Base-by-base conservation (phyloP, 495 filamentous ascomycete species). In the Cercophora newfieldiana region DNA sequence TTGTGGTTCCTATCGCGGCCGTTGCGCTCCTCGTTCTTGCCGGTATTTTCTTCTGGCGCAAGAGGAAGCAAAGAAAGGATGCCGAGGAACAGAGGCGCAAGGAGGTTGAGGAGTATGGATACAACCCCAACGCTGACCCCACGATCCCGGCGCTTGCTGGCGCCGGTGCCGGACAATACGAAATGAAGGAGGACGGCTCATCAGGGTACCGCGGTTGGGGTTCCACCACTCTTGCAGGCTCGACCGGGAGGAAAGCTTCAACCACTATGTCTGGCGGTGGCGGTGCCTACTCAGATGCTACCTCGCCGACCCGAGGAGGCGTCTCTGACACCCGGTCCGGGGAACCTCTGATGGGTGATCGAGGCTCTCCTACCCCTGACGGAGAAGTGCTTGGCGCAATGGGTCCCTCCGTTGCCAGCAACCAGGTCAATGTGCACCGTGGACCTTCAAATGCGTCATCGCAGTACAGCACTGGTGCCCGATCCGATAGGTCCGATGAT, bases 401-500 rank as follows among this genome's bases (percentile, higher is more conserved):
- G 74, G 94, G 92, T 24, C 92, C 92, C 0, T 77, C 81, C 3
- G 85, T 89, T 14, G 83, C 84, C 37, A 87, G 83, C 28, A 91
- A 89, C 77, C 83, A 86, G 25, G 80, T 75, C 21, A 89, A 90
- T 69, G 90, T 98, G 30, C 91, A 91, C 67, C 90, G 95, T 44
- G 95, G 95, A 1, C 90, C 94, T 16, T 97, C 93, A 1, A 99
- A 99, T 77, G 95, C 95, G 21, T 99, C 95, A 1, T 98, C 95
- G 0, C 92, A 91, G 10, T 99, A 99, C 76, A 97, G 94, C 33
- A 88, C 88, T 14, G 90, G 85, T 12, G 88, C 89, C 50, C 85
- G 86, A 53, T 97, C 96, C 2, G 94, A 97, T 69, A 88, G 87
- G 7, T 97, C 93, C 8, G 91, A 89, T 6, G 89, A 96, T 47